Evolutionary conservation across 768 basidiomycete genomes (phyloP), one percentile per base, ranked within the genome.

Genomic region (Boletus eberwhitei): DNA sequence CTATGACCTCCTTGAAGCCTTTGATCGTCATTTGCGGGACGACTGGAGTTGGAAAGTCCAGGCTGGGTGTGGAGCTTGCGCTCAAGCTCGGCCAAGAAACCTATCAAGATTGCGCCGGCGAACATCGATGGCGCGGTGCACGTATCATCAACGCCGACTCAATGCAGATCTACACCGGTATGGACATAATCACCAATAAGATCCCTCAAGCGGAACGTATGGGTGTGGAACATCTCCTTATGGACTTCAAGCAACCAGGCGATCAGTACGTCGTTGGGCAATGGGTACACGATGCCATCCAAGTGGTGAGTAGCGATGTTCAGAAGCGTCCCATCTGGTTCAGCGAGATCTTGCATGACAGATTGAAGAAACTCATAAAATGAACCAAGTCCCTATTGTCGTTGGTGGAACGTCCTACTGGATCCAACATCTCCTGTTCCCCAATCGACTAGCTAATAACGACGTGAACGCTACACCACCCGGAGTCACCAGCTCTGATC

Each of bases 401-500:
- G 94, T 96, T 43, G 97, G 97, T 3, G 97, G 97, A 6, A 98
- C 97, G 2, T 85, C 92, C 4, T 99, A 99, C 68, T 99, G 95
- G 88, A 90, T 96, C 24, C 96, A 99, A 64, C 92, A 99, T 67
- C 83, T 97, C 37, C 75, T 98, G 13, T 98, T 98, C 65, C 90
- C 94, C 0, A 84, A 87, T 64, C 82, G 88, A 22, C 75, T 94
- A 35, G 73, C 71, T 8, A 66, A 61, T 22, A 62, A 70, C 17
- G 60, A 72, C 14, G 50, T 65, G 31, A 21, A 43, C 13, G 31
- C 43, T 21, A 26, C 44, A 39, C 58, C 26, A 45, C 38, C 44
- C 31, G 54, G 48, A 21, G 55, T 29, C 17, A 40, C 45, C n/a
- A 8, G 50, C 24, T n/a, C 53, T 36, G 26, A 36, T 32, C 36